Evolutionary conservation across 768 basidiomycete species (phyloP).

Genomic region (Suillus subalutaceus): DNA sequence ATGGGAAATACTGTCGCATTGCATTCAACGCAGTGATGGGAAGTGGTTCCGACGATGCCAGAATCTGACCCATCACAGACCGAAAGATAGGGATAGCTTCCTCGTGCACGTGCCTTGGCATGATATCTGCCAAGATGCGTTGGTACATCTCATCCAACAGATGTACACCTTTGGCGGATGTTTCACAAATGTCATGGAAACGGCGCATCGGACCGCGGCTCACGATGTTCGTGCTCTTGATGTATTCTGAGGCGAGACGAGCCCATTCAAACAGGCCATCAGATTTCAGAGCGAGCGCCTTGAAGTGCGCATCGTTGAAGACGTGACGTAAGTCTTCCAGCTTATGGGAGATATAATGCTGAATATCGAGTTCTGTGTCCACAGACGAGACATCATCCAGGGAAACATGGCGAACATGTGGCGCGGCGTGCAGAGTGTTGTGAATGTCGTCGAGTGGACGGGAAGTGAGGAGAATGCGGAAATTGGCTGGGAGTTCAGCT

Average conservation of each 20-base stretch:
- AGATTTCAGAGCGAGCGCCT: neutral
- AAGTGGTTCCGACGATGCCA: constrained; percentile 10
- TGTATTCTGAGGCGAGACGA: constrained; percentile 13
- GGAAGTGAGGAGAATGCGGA: constrained; percentile 23
- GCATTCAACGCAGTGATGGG: neutral
- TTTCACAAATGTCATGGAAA: neutral
- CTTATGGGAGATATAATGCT: constrained; percentile 6
- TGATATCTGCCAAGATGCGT: constrained; percentile 6
- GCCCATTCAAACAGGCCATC: constrained; percentile 16
- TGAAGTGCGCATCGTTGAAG: neutral
- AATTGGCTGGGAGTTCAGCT: constrained; percentile 6
- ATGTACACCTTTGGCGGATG: neutral
- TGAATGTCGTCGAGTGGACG: constrained; percentile 13
- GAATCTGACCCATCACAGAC: constrained; percentile 7
- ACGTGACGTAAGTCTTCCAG: neutral
- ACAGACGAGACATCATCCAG: constrained; percentile 5
- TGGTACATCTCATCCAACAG: constrained; percentile 12
- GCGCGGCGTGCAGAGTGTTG: constrained; percentile 8
- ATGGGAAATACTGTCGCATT: neutral
- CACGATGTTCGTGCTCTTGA: neutral
- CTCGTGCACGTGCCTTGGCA: neutral
- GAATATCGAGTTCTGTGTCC: constrained; percentile 7
- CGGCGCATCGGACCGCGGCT: neutral
- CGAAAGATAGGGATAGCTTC: constrained; percentile 6
- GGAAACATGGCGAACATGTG: neutral